These are phyloP conservation scores for Fraxinus excelsior DNA, from an alignment of 257 asterid genomes.

Conservation along the genomic window DNA sequence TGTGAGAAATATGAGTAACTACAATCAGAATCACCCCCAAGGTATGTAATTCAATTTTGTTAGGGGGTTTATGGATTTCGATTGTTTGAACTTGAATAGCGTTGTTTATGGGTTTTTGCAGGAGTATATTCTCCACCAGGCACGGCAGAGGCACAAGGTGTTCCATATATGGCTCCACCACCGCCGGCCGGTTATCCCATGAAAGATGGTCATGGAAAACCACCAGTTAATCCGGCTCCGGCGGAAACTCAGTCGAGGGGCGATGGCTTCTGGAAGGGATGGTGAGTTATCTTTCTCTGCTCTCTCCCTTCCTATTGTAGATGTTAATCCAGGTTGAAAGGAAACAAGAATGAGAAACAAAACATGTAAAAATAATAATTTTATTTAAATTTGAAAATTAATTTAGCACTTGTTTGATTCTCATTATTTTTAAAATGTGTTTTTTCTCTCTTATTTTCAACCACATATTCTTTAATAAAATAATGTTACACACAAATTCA, in stretches of 20 bases:
- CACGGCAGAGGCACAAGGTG: slow-evolving; percentile 40
- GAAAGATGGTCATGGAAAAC: slow-evolving; percentile 37
- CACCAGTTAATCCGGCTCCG: slow-evolving; percentile 9
- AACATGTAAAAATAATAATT: too few species aligned
- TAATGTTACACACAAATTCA: too few species aligned
- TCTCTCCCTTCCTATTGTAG: background rate
- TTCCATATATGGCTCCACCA: slow-evolving; percentile 34
- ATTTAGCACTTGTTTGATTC: too few species aligned
- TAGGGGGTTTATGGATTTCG: too few species aligned
- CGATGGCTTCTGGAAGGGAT: slow-evolving; percentile 65
- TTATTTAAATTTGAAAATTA: too few species aligned
- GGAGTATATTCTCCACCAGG: slow-evolving; percentile 40
- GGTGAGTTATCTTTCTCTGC: slow-evolving; percentile 31
- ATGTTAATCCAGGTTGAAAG: background rate
- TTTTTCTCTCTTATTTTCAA: too few species aligned
- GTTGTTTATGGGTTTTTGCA: background rate
- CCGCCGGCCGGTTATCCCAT: slow-evolving; percentile 52
- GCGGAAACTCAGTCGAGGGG: slow-evolving; percentile 46
- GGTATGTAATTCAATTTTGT: slow-evolving; percentile 18
- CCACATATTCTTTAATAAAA: too few species aligned
- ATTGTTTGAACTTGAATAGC: background rate
- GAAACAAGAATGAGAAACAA: too few species aligned
- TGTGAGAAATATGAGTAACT: slow-evolving; percentile 32
- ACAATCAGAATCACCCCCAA: slow-evolving; percentile 25
- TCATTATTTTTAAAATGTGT: too few species aligned